Conservation (phyloP, 2,329 filamentous ascomycete species). For the Hypoxylon sp. region DNA sequence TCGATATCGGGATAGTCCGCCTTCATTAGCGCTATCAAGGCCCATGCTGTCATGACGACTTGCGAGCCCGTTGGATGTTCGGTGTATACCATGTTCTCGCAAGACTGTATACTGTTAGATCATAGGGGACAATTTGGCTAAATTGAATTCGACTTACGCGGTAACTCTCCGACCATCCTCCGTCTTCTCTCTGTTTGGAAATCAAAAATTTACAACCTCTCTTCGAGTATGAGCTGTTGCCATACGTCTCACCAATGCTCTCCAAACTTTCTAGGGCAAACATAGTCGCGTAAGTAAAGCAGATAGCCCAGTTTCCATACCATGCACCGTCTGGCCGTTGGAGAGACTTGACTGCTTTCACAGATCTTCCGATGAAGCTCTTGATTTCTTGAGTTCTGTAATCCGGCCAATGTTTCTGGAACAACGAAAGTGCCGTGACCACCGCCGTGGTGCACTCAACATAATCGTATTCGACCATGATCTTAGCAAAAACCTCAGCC, state of each 20-base stretch:
- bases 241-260: conserved; percentile 82
- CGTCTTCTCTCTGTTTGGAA: conserved; percentile 84
- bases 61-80: conserved; percentile 81
- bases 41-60: conserved; percentile 96
- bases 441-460: conserved; percentile 97
- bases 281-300: conserved; percentile 97
- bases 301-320: conserved; percentile 98
- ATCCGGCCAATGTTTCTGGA: conserved; percentile 80
- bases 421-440: conserved; percentile 85
- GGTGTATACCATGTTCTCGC: conserved; percentile 77
- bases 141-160: conserved; percentile 55
- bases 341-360: conserved; percentile 81
- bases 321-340: conserved; percentile 88
- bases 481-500: conserved; percentile 93
- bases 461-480: conserved; percentile 99
- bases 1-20: conserved; percentile 80
- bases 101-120: conserved; percentile 61
- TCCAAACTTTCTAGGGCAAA: conserved; percentile 90
- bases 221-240: conserved; percentile 73
- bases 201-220: conserved; percentile 87
- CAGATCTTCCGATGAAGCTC: conserved; percentile 74
- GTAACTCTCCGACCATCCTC: conserved; percentile 97
- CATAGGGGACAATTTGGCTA: not conserved
- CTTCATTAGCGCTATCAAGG: conserved; percentile 81
- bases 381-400: conserved; percentile 82